Evolutionary conservation across 2,329 filamentous ascomycete species (phyloP), one percentile per base, ranked within the genome.

Genomic region (Colletotrichum zoysiae): DNA sequence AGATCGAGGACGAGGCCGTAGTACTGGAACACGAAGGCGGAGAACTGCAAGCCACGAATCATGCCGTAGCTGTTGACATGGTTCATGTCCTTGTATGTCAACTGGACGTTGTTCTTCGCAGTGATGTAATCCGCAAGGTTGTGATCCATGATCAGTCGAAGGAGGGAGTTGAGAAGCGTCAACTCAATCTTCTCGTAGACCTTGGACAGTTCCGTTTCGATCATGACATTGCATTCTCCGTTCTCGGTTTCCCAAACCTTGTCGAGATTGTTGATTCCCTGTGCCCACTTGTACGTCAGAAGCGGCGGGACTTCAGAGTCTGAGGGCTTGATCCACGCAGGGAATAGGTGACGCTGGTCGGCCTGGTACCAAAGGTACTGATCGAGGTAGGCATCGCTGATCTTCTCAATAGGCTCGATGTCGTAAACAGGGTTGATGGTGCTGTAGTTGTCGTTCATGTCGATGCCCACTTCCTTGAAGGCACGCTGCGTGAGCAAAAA

Each of bases 391-490:
- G 96, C 97, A 82, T 99, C 96, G 50, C 95, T 99, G 77, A 99
- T 99, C 86, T 99, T 99, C 86, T 99, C 96, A 71, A 99, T 98
- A 0, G 96, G 96, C 83, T 99, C 97, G 72, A 99, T 96, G 76
- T 99, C 96, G 79, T 99, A 99, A 1, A 99, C 96, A 0, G 96
- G 97, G 79, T 99, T 99, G 86, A 99, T 99, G 23, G 94, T 95
- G 86, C 91, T 98, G 84, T 99, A 99, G 79, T 99, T 99, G 84
- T 99, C 96, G 81, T 99, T 99, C 96, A 99, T 99, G 80, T 99
- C 96, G 76, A 99, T 99, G 67, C 95, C 96, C 56, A 99, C 96
- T 83, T 99, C 96, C 84, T 99, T 99, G 88, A 99, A 99, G 1
- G 97, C 96, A 81, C 96, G 91, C 80, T 99, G 96, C 0, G 97